phyloP scores from a whole-genome alignment of 345 rosid species.

The Salix arbutifolia region DNA sequence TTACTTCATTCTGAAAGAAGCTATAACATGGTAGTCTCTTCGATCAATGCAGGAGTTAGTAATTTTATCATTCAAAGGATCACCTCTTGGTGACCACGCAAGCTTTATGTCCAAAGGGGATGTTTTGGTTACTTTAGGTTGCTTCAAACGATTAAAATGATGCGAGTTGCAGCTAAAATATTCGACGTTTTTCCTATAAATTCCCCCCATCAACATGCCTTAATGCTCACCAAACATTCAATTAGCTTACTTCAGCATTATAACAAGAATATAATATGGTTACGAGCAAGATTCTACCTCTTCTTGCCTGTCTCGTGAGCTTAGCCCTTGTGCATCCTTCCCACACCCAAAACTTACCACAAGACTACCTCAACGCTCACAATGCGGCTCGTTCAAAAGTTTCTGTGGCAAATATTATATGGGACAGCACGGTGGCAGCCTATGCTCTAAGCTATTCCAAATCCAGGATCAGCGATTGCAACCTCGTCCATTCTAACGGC shows the following conservation, averaged over 20 bases:
- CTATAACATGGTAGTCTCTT: background rate
- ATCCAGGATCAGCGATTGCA: background rate
- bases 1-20: background rate
- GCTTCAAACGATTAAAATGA: no score
- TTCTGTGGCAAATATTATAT: slow-evolving; percentile 1
- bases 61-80: background rate
- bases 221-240: background rate
- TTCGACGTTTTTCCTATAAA: background rate
- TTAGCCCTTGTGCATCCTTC: background rate
- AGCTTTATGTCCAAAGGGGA: background rate
- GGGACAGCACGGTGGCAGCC: slow-evolving; percentile 13
- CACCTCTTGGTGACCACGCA: background rate
- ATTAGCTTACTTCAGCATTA: background rate
- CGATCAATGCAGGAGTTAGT: background rate
- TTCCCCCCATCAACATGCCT: background rate
- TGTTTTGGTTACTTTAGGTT: background rate
- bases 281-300: background rate
- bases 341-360: background rate
- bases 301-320: background rate
- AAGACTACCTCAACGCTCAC: slow-evolving; percentile 17
- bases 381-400: slow-evolving; percentile 13
- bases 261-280: background rate
- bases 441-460: slow-evolving; percentile 17
- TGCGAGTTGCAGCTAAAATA: no score
- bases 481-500: slow-evolving; percentile 14